Conservation (phyloP, 441 rosid species). For the Sinapis alba region DNA sequence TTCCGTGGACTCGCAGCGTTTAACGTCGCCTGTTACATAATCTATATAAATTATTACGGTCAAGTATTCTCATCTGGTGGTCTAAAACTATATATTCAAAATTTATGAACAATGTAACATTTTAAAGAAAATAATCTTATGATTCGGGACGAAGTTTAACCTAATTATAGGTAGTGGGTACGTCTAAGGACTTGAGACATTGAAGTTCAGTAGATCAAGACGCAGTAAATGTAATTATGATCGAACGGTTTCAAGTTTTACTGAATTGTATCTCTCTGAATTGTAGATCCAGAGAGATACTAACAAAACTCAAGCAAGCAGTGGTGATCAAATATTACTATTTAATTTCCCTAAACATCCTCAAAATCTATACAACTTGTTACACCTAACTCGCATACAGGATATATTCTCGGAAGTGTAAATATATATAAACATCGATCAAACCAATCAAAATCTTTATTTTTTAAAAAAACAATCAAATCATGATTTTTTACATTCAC, state of each 20-base stretch:
- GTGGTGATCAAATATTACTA: neutral
- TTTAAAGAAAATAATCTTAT: neutral
- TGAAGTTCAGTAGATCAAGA: neutral
- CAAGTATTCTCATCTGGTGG: neutral
- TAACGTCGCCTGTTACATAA: neutral
- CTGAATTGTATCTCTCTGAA: neutral
- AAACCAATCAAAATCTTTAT: no score
- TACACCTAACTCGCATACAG: neutral
- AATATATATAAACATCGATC: no score
- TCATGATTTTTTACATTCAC: neutral
- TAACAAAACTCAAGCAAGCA: neutral
- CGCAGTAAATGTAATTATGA: neutral
- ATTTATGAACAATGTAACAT: neutral
- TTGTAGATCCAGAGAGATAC: neutral
- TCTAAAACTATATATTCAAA: neutral
- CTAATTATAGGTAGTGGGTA: neutral
- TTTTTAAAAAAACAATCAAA: no score
- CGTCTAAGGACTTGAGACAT: neutral
- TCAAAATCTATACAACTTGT: neutral
- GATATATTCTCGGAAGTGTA: neutral
- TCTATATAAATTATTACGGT: neutral
- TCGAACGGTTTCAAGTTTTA: neutral
- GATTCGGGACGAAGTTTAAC: neutral
- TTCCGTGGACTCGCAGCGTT: conserved; percentile 9
- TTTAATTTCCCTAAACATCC: neutral